Base-by-base conservation (phyloP, 83 land plant genomes). In the Picea engelmannii region DNA sequence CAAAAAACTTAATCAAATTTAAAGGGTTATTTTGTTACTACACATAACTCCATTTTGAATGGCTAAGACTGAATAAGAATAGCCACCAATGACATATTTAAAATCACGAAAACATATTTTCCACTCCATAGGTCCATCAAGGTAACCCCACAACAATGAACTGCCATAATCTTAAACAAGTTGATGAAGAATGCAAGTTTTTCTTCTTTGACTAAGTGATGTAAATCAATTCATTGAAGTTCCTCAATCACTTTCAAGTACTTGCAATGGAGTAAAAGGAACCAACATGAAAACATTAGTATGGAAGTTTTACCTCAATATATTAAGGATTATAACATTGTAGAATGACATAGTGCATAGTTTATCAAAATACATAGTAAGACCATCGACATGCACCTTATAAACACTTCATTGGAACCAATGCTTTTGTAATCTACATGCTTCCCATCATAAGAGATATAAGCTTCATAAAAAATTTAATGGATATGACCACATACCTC, bases 111-210 rank as follows among this genome's bases (percentile, higher is more conserved):
- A 80, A 66, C 89, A 76, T 52, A 77, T 91, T 62, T 94, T 89
- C 76, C 97, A 67, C 20, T 95, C 96, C 42, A 95, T 78, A n/a
- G 94, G 62, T 67, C 96, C 91, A 74, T 35, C 76, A 9, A 96
- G 97, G 79, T 82, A 83, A 62, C 97, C 94, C 80, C 82, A 85
- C 21, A 83, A 67, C 69, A 95, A 88, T 95, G 96, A 62, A 95
- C 89, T 63, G 86, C 88, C 96, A 95, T 93, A 87, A 95, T 91
- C 77, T 95, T 95, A 81, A 91, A 89, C 5, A 95, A 84, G 81
- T 95, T 95, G 44, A 95, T 88, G 67, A 95, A 95, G 78, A 95
- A 91, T n/a, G 97, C 88, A 60, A 95, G 88, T 66, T 91, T 95
- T 62, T 95, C 97, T 75, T 95, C 97, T 80, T 94, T 86, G 78